Evolutionary conservation across 164 flowering plant species (phyloP).

Genomic region (Chimonanthus praecox): DNA sequence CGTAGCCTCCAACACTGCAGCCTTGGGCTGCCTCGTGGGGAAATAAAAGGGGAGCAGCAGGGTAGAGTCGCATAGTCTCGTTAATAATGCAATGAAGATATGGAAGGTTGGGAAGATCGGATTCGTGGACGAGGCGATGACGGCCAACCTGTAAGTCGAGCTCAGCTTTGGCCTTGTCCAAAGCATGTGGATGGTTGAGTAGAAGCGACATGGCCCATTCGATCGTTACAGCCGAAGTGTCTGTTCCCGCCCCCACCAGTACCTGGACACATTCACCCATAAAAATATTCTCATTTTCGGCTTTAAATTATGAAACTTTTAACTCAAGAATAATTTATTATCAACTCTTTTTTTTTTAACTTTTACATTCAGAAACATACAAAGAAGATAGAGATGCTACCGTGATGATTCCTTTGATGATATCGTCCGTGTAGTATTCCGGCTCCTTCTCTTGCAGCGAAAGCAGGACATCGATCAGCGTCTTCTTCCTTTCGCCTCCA

Average conservation of each 20-base stretch:
- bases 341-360: neutral
- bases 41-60: constrained; percentile 35
- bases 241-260: constrained; percentile 39
- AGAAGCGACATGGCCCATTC: constrained; percentile 52
- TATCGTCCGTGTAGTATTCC: constrained; percentile 24
- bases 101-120: constrained; percentile 30
- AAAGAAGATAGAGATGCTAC: constrained; percentile 12
- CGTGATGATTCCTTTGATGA: constrained; percentile 27
- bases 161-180: constrained; percentile 29
- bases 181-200: constrained; percentile 27
- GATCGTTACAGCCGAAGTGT: constrained; percentile 27
- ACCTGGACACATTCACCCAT: constrained; percentile 12
- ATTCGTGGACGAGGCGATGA: constrained; percentile 30
- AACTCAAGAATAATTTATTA: no score
- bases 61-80: constrained; percentile 43
- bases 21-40: constrained; percentile 39
- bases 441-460: constrained; percentile 30
- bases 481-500: neutral
- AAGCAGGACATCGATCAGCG: constrained; percentile 20
- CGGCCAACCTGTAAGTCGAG: constrained; percentile 27
- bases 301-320: no score
- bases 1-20: constrained; percentile 31
- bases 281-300: neutral
- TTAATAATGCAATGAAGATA: constrained; percentile 33
- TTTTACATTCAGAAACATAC: neutral